These are phyloP conservation scores for Fusarium pilosicola DNA, from an alignment of 2,329 filamentous ascomycete genomes.

Conservation along the genomic window DNA sequence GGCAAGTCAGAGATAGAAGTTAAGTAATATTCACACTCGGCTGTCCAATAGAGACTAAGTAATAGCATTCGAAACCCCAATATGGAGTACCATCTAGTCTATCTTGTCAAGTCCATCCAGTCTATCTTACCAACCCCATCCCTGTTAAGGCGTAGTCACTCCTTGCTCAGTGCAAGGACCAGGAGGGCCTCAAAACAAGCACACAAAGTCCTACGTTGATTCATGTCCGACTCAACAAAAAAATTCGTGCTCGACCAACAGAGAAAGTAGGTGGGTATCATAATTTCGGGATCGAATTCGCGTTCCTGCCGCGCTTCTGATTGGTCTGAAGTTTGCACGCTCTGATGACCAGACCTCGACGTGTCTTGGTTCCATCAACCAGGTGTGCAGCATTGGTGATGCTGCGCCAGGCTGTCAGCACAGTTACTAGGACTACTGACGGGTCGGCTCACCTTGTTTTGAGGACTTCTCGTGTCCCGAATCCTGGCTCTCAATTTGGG, in stretches of 20 bases:
- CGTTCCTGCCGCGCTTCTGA: rapidly evolving
- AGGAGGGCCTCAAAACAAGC: background rate
- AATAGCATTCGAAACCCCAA: background rate
- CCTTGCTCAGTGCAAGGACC: background rate
- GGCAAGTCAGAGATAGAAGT: background rate
- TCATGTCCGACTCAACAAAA: background rate
- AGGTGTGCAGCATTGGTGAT: rapidly evolving
- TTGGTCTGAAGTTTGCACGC: background rate
- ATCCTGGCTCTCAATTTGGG: rapidly evolving
- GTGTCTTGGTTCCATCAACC: background rate
- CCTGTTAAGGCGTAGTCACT: rapidly evolving
- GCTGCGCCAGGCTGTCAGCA: background rate
- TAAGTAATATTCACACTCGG: background rate
- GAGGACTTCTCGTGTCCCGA: rapidly evolving
- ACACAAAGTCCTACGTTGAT: background rate
- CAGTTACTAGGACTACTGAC: background rate
- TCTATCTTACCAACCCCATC: background rate
- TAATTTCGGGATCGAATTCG: background rate
- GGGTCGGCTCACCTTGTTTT: rapidly evolving
- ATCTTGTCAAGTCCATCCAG: background rate
- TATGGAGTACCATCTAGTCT: background rate
- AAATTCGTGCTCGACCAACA: background rate
- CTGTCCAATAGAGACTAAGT: background rate
- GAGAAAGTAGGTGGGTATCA: background rate
- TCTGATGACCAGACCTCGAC: background rate